phyloP scores from a whole-genome alignment of 2,329 filamentous ascomycete genomes.

The Emmonsia crescens region DNA sequence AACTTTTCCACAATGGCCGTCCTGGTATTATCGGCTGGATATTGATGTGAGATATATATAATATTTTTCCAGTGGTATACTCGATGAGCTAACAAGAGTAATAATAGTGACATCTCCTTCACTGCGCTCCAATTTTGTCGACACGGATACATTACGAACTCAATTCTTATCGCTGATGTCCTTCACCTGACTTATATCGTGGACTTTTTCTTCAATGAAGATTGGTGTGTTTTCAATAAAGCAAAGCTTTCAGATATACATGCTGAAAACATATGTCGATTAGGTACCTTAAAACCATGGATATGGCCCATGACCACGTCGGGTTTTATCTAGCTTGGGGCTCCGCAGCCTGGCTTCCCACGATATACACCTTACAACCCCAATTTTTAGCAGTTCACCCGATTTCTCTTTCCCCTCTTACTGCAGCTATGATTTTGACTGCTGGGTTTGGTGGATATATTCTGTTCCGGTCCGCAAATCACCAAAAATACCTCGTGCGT shows the following conservation, averaged over 20 bases:
- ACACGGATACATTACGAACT: conserved; percentile 31
- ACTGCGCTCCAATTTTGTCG: conserved; percentile 34
- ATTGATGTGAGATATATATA: conserved; percentile 27
- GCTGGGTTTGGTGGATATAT: conserved; percentile 32
- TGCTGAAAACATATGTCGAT: background rate
- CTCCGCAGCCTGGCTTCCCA: conserved; percentile 36
- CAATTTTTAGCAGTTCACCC: conserved; percentile 39
- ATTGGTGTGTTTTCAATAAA: conserved; percentile 25
- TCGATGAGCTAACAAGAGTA: background rate
- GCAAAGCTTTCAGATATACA: background rate
- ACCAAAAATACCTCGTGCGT: conserved; percentile 36
- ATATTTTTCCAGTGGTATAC: background rate
- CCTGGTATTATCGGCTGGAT: conserved; percentile 41
- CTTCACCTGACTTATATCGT: conserved; percentile 38
- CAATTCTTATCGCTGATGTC: conserved; percentile 35
- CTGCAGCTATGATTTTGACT: conserved; percentile 19
- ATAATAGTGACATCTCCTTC: conserved; percentile 28
- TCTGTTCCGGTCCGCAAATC: conserved; percentile 37
- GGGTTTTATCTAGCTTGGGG: conserved; percentile 38
- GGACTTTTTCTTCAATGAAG: conserved; percentile 42
- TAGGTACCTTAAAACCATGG: conserved; percentile 34
- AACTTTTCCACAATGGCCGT: conserved; percentile 39
- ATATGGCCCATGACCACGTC: conserved; percentile 36
- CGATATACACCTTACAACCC: conserved; percentile 38
- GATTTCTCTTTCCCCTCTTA: conserved; percentile 18